Base-by-base conservation (phyloP, 495 filamentous ascomycete species). In the Talaromyces borbonicus region DNA sequence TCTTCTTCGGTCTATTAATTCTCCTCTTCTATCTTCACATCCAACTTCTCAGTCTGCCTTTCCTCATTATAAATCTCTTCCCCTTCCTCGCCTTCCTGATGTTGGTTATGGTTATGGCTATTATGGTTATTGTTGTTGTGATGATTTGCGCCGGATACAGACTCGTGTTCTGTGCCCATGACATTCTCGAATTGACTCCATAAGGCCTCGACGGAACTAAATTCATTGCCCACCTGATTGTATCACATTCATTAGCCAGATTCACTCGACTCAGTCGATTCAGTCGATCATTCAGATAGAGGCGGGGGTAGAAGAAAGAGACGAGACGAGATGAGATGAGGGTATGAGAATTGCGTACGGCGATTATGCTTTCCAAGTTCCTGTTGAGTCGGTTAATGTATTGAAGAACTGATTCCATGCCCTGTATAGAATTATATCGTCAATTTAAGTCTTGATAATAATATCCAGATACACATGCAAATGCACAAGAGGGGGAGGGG, bases 151-250 rank as follows among this genome's bases (percentile, higher is more conserved):
- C n/a, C 54, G 39, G 48, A 60, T 36, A 54, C 52, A 18, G 65
- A 66, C 50, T 79, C 79, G 0, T 85, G 81, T n/a, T 62, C 59
- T 3, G 59, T 45, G 14, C 79, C 87, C 90, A 96, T 97, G 51
- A 96, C 90, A 46, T 83, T 83, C 71, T 98, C 92, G 57, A 98
- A 98, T 49, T 93, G 87, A 26, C 84, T 89, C 92, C 92, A 98
- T 26, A 98, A 74, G 20, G 87, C 87, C 64, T 98, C 92, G 14
- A 98, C 92, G 7, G 85, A 87, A n/a, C 84, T 78, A 60, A 98
- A 97, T 56, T 98, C 92, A 59, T 95, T 96, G 6, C 92, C 92
- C 22, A 98, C 86, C 85, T 90, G 37, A 2, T 5, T 1, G n/a
- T n/a, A n/a, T n/a, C n/a, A n/a, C n/a, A n/a, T n/a, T n/a, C n/a